Evolutionary conservation across 116 monocot species (phyloP).

Genomic region (Thalassia testudinum): DNA sequence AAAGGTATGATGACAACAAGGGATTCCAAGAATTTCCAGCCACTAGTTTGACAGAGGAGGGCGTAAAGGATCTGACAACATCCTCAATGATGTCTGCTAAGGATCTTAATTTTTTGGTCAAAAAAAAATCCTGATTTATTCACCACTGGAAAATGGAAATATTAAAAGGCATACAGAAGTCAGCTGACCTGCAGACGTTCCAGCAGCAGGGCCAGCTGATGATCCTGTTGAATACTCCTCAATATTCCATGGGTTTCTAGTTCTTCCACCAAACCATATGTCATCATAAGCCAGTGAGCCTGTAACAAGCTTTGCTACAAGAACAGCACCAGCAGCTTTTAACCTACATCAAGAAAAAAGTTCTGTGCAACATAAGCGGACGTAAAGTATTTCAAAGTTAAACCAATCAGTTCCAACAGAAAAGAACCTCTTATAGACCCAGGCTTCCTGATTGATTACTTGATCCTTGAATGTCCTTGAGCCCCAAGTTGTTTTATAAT

Average conservation of each 20-base stretch:
- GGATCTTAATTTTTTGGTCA: too few species aligned
- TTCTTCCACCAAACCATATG: conserved; percentile 95
- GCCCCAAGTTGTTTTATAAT: conserved; percentile 86
- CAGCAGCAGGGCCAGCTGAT: conserved; percentile 88
- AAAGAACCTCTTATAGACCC: conserved; percentile 71
- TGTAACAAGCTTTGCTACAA: conserved; percentile 72
- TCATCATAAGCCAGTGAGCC: conserved; percentile 96
- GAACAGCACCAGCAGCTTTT: conserved; percentile 70
- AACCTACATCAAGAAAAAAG: conserved; percentile 23
- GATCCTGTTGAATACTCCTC: conserved; percentile 84
- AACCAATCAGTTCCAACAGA: not conserved
- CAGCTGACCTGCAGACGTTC: conserved; percentile 77
- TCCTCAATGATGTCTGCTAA: too few species aligned
- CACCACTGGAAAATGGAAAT: too few species aligned
- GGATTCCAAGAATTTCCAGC: too few species aligned
- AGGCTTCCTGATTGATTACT: conserved; percentile 67
- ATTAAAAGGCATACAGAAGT: too few species aligned
- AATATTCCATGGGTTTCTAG: conserved; percentile 90
- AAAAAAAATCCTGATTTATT: too few species aligned
- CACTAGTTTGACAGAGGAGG: too few species aligned
- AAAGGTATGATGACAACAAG: too few species aligned
- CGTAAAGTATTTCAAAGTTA: not conserved
- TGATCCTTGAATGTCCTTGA: conserved; percentile 74
- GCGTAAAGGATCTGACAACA: too few species aligned
- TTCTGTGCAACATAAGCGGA: not conserved